Base-by-base conservation (phyloP, 257 asterid species). In the Nicotiana undulata region DNA sequence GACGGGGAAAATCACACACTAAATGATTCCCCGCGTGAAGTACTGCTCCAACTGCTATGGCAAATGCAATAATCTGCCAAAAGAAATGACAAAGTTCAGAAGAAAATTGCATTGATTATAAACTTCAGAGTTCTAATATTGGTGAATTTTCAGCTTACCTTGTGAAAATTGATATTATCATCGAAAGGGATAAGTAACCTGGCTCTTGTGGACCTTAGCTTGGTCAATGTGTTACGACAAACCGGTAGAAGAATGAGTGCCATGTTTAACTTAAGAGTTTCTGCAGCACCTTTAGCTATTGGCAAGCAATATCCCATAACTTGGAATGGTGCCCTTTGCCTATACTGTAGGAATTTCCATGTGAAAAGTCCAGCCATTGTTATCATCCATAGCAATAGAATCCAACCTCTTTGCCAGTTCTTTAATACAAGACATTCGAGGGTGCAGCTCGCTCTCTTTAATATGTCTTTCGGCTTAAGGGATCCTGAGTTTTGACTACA, bases 251-350 rank as follows among this genome's bases (percentile, higher is more conserved):
- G 97, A 75, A 94, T 85, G 18, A 94, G 86, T 16, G 98, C 98
- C 97, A 94, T 91, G 89, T 94, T 94, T 87, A 94, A 89, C 82
- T 94, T 94, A 40, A 94, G 93, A 0, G 97, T 94, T 86, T 94
- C 98, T 0, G 98, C 98, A 11, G 98, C 97, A 9, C 98, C 98
- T 81, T 94, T 94, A 63, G 98, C 97, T 4, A 96, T 94, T 11
- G 97, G 80, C 37, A 92, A 84, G 85, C 98, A 94, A 79, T 91
- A 80, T 1, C 98, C 98, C 97, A 91, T 89, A 22, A 90, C 77
- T 9, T 91, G 96, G 85, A 92, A 94, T 6, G 96, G 93, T 8
- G 90, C 80, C 65, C 75, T 86, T 29, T 67, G 92, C 81, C 87
- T 77, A 81, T 94, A 91, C 49, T 91, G 96, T 4, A 84, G 29